Conservation (phyloP, 2,329 filamentous ascomycete species). For the Alternaria ventricosa region DNA sequence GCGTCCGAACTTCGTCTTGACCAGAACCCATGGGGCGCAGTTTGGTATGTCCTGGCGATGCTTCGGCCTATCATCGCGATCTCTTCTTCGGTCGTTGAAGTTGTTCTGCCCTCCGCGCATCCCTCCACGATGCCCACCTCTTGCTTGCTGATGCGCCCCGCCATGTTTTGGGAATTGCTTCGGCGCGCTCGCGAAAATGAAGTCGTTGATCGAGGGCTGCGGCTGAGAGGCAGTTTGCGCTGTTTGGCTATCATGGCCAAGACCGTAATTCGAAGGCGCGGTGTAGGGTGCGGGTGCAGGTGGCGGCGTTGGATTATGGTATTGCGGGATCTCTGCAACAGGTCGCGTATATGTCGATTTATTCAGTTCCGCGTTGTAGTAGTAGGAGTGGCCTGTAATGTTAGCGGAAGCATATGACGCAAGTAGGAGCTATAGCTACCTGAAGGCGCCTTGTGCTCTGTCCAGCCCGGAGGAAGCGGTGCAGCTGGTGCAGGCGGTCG, state of each 20-base stretch:
- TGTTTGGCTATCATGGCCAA: conserved; percentile 40
- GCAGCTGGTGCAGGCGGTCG: conserved; percentile 49
- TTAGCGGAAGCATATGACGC: conserved; percentile 28
- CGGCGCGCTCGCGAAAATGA: conserved; percentile 38
- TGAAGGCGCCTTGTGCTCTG: conserved; percentile 88
- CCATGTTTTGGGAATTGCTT: conserved; percentile 26
- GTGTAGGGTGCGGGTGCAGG: conserved; percentile 6
- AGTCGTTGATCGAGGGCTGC: conserved; percentile 59
- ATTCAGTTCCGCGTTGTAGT: conserved; percentile 82
- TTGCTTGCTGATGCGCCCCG: conserved; percentile 16
- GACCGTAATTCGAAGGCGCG: conserved; percentile 13
- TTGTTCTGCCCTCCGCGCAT: conserved; percentile 59
- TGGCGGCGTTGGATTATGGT: conserved; percentile 3
- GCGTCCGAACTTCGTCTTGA: conserved; percentile 89
- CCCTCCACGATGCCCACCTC: conserved; percentile 48
- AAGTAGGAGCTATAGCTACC: conserved; percentile 50
- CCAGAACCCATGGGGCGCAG: conserved; percentile 85
- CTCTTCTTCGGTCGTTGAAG: conserved; percentile 67
- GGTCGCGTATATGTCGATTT: conserved; percentile 87
- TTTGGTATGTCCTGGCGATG: conserved; percentile 80
- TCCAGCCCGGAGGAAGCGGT: conserved; percentile 81
- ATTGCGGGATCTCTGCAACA: conserved; percentile 14
- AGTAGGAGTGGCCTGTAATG: conserved; percentile 76
- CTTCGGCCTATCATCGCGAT: conserved; percentile 80
- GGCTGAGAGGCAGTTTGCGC: conserved; percentile 53